Percentiles rank a stretch among this genome's conserved stretches.
Evolutionary conservation across 164 flowering plant species (phyloP).

Genomic region (Buxus sempervirens): DNA sequence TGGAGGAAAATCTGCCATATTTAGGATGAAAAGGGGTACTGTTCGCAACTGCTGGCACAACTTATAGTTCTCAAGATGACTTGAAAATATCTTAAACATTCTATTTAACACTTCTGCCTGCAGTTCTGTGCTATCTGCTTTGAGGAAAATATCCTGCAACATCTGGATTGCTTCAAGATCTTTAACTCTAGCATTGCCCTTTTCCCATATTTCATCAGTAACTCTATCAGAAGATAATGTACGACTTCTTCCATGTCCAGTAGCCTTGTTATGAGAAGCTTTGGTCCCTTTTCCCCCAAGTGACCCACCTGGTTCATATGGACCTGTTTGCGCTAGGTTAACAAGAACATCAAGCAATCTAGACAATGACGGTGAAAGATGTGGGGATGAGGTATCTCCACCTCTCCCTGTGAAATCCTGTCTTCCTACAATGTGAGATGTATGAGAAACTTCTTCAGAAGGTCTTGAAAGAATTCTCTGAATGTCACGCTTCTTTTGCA

Average conservation of each 20-base stretch:
- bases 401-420: conserved; percentile 19
- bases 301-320: conserved; percentile 36
- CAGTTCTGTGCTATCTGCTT: conserved; percentile 72
- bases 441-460: conserved; percentile 30
- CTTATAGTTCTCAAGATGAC: conserved; percentile 92
- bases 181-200: conserved; percentile 65
- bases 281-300: conserved; percentile 47
- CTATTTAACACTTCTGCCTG: conserved; percentile 94
- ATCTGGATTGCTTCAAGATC: conserved; percentile 97
- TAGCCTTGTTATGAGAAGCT: conserved; percentile 39
- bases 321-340: conserved; percentile 86
- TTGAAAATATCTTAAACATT: conserved; percentile 93
- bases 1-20: conserved; percentile 86
- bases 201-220: conserved; percentile 75
- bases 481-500: conserved; percentile 44
- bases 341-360: conserved; percentile 96
- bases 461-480: conserved; percentile 28
- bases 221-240: conserved; percentile 58
- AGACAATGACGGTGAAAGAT: conserved; percentile 70
- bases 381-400: conserved; percentile 33
- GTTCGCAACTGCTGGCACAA: conserved; percentile 89
- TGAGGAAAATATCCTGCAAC: conserved; percentile 93
- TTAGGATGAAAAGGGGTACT: conserved; percentile 90
- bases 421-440: conserved; percentile 17
- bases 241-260: conserved; percentile 55